phyloP scores from a whole-genome alignment of 192 early-diverging fungal genomes.

The Pilaira anomala region DNA sequence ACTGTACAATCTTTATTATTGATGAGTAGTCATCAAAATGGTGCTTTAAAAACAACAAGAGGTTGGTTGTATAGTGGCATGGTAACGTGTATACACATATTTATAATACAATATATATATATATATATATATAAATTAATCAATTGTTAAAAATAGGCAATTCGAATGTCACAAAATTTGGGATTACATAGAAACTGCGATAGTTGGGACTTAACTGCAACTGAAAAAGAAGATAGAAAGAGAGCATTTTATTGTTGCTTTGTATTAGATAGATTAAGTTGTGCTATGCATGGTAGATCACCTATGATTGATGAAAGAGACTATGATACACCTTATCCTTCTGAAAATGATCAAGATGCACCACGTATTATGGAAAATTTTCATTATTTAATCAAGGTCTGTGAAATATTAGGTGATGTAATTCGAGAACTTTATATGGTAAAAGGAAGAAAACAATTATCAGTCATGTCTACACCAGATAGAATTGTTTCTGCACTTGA shows the following conservation, averaged over 20 bases:
- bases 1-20: constrained; percentile 34
- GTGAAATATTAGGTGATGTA: constrained; percentile 48
- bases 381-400: constrained; percentile 24
- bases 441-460: constrained; percentile 27
- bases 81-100: too few relatives aligned
- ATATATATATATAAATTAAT: too few relatives aligned
- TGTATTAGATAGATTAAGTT: constrained; percentile 63
- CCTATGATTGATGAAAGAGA: constrained; percentile 47
- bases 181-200: constrained; percentile 70
- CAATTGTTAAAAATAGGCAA: constrained; percentile 41
- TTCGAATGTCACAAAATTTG: constrained; percentile 74
- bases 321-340: constrained; percentile 36
- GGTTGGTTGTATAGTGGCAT: constrained; percentile 39
- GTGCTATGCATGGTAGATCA: constrained; percentile 64
- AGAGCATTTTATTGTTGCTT: constrained; percentile 75
- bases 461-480: constrained; percentile 22
- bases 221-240: constrained; percentile 62
- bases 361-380: constrained; percentile 39
- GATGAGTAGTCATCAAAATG: constrained; percentile 35
- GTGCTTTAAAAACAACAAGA: constrained; percentile 22
- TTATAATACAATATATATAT: too few relatives aligned
- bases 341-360: constrained; percentile 15
- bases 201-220: constrained; percentile 48
- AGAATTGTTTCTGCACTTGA: constrained; percentile 27
- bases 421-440: constrained; percentile 49